A percentile compares a stretch with the other conserved stretches of the same genome.
These are phyloP conservation scores for Podaxis pistillaris DNA, from an alignment of 768 basidiomycete genomes.

Conservation along the genomic window DNA sequence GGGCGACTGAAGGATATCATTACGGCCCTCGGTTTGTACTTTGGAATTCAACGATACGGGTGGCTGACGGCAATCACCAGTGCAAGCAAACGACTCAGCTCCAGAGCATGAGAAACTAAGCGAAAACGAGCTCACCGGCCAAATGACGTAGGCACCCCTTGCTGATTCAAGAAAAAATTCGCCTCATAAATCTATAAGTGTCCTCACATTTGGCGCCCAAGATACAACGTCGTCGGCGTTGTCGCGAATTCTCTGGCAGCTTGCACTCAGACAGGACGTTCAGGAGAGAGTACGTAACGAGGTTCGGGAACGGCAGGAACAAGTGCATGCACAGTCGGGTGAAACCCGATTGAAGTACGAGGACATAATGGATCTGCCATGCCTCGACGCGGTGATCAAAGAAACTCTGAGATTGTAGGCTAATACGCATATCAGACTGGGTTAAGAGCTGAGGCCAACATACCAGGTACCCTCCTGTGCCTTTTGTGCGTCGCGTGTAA, in stretches of 20 bases:
- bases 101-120: slow-evolving; percentile 33
- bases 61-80: slow-evolving; percentile 20
- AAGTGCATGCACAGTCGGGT: slow-evolving; percentile 14
- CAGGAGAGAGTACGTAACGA: slow-evolving; percentile 39
- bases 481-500: slow-evolving; percentile 45
- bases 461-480: slow-evolving; percentile 43
- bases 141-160: slow-evolving; percentile 41
- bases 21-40: slow-evolving; percentile 42
- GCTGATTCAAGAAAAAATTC: neutral
- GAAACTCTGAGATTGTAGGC: slow-evolving; percentile 45
- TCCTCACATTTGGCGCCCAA: slow-evolving; percentile 49
- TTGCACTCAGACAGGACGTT: slow-evolving; percentile 35
- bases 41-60: neutral
- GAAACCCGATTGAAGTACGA: slow-evolving; percentile 31
- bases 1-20: slow-evolving; percentile 46
- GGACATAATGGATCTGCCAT: slow-evolving; percentile 34
- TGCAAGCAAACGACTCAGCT: slow-evolving; percentile 37
- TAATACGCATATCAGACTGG: neutral
- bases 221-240: slow-evolving; percentile 48
- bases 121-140: slow-evolving; percentile 44
- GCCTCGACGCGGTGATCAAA: slow-evolving; percentile 45
- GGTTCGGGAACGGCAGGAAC: slow-evolving; percentile 25
- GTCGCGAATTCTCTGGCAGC: slow-evolving; percentile 38
- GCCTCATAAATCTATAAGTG: slow-evolving; percentile 25
- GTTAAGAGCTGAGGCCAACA: neutral